Evolutionary conservation across 2,329 filamentous ascomycete species (phyloP).

Genomic region (Aspergillus felis): DNA sequence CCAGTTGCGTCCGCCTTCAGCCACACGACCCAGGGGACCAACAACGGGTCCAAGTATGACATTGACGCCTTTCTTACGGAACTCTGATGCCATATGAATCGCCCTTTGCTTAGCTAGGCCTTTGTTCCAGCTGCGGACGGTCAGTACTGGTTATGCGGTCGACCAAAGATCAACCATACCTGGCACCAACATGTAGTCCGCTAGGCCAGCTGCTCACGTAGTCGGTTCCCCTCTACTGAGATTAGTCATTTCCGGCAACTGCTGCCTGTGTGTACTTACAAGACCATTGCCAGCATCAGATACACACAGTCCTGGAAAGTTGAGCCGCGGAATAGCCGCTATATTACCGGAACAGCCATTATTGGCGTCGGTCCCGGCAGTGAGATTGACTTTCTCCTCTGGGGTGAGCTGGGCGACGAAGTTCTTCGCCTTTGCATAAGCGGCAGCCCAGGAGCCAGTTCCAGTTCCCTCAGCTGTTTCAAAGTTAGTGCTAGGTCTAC

Average conservation of each 20-base stretch:
- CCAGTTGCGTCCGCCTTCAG: conserved; percentile 44
- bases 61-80: conserved; percentile 41
- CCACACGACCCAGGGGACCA: conserved; percentile 31
- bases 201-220: conserved; percentile 24
- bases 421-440: conserved; percentile 34
- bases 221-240: conserved; percentile 25
- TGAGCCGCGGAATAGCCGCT: conserved; percentile 25
- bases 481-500: not conserved
- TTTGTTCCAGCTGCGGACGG: conserved; percentile 30
- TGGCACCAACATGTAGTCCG: conserved; percentile 21
- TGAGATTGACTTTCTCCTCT: conserved; percentile 41
- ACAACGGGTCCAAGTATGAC: conserved; percentile 42
- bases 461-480: conserved; percentile 20
- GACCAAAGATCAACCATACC: conserved; percentile 15
- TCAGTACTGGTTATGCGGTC: not conserved
- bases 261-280: conserved; percentile 5
- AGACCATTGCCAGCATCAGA: conserved; percentile 43
- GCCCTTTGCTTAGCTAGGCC: conserved; percentile 30
- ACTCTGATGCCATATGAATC: conserved; percentile 33
- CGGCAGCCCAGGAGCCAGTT: conserved; percentile 33
- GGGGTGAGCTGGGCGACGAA: conserved; percentile 40
- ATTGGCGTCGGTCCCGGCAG: conserved; percentile 19
- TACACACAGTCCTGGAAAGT: conserved; percentile 39
- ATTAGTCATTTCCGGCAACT: not conserved
- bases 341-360: conserved; percentile 33